These are phyloP conservation scores for Zymoseptoria tritici DNA, from an alignment of 2,329 filamentous ascomycete species.

Conservation along the genomic window DNA sequence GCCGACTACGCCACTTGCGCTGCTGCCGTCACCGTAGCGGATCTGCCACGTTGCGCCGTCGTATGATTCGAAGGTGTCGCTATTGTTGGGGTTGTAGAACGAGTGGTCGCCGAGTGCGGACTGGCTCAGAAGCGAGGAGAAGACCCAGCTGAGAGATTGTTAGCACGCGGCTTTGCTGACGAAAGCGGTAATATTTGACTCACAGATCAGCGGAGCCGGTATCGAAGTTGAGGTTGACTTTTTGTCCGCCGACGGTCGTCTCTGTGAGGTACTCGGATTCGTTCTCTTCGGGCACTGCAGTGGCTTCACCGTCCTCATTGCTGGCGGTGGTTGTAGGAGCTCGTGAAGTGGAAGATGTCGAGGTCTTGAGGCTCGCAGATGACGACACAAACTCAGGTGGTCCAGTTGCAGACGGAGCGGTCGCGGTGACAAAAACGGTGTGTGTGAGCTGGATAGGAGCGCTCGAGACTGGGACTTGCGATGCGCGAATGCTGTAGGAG, in stretches of 20 bases:
- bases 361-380: slow-evolving; percentile 2
- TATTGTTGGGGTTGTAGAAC: slow-evolving; percentile 48
- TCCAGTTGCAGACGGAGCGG: background rate
- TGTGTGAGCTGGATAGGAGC: background rate
- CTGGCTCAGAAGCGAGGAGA: slow-evolving; percentile 52
- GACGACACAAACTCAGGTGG: background rate
- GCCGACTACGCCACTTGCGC: slow-evolving; percentile 57
- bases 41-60: slow-evolving; percentile 53
- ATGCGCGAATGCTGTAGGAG: background rate
- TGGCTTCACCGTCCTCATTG: slow-evolving; percentile 40
- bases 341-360: slow-evolving; percentile 7
- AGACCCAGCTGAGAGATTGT: slow-evolving; percentile 51
- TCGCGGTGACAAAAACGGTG: slow-evolving; percentile 2
- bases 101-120: slow-evolving; percentile 44
- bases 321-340: slow-evolving; percentile 8
- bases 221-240: slow-evolving; percentile 63
- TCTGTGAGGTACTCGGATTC: slow-evolving; percentile 65
- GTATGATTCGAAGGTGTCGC: slow-evolving; percentile 43
- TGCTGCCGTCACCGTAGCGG: slow-evolving; percentile 61
- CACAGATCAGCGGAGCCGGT: slow-evolving; percentile 67
- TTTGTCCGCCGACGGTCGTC: slow-evolving; percentile 62
- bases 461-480: background rate
- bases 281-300: slow-evolving; percentile 56
- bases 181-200: slow-evolving; percentile 20
- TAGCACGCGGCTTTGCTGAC: background rate